Conservation (phyloP, 306 rosid genomes). For the Acacia crassicarpa region DNA sequence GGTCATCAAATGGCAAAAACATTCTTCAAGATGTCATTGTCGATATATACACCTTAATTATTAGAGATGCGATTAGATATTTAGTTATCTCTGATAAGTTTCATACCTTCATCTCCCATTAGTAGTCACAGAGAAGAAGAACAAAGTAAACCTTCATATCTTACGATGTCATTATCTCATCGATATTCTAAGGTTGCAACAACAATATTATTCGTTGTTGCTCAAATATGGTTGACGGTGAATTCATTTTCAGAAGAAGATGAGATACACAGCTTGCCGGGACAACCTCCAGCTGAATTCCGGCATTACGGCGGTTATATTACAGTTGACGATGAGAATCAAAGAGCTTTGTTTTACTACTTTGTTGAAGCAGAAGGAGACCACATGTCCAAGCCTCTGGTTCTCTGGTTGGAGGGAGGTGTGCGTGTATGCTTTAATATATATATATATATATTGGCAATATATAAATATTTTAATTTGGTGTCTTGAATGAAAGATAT, state of each 20-base stretch:
- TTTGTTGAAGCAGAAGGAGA: constrained; percentile 25
- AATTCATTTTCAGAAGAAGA: constrained; percentile 36
- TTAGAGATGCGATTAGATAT: too few species aligned
- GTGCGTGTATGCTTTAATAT: not conserved
- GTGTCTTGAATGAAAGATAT: too few species aligned
- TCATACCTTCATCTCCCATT: not conserved
- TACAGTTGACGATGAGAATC: constrained; percentile 59
- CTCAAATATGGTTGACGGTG: not conserved
- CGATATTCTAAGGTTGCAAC: constrained; percentile 36
- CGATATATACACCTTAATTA: too few species aligned
- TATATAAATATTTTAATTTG: too few species aligned
- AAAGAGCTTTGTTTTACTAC: constrained; percentile 9
- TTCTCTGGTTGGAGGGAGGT: constrained; percentile 71
- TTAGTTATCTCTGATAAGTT: too few species aligned
- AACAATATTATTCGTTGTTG: constrained; percentile 3
- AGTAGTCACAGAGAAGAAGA: not conserved
- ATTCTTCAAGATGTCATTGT: too few species aligned
- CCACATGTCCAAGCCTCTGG: constrained; percentile 76
- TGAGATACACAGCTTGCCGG: constrained; percentile 55
- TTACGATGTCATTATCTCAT: constrained; percentile 32
- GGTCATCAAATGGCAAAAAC: too few species aligned
- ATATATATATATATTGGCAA: not conserved
- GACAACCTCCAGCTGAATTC: constrained; percentile 70
- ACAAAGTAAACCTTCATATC: constrained; percentile 3
- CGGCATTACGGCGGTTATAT: constrained; percentile 80